Conservation (phyloP, 2,329 filamentous ascomycete species). For the Mycosphaerella arachidis region DNA sequence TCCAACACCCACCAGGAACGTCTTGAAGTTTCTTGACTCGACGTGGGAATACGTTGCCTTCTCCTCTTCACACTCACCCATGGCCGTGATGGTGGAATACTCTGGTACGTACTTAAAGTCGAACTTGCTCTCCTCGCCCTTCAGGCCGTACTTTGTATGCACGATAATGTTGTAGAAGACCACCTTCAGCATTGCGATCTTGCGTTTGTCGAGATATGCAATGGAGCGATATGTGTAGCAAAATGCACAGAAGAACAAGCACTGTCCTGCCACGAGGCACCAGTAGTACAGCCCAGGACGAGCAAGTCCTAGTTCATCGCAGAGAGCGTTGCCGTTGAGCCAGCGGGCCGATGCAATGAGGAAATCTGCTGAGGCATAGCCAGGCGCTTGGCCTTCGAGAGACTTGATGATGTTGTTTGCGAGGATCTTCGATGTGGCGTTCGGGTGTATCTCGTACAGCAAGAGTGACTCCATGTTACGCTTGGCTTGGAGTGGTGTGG, state of each 20-base stretch:
- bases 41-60: slow-evolving; percentile 37
- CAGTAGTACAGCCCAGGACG: slow-evolving; percentile 56
- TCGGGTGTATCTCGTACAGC: slow-evolving; percentile 62
- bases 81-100: slow-evolving; percentile 42
- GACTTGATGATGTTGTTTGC: slow-evolving; percentile 71
- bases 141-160: slow-evolving; percentile 61
- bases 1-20: slow-evolving; percentile 39
- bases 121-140: slow-evolving; percentile 57
- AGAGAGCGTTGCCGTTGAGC: slow-evolving; percentile 63
- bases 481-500: slow-evolving; percentile 52
- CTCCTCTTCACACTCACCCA: slow-evolving; percentile 41
- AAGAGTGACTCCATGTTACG: slow-evolving; percentile 65
- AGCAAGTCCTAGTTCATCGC: slow-evolving; percentile 56
- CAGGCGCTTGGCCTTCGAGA: slow-evolving; percentile 62
- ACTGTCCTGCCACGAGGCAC: slow-evolving; percentile 59
- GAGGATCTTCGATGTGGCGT: slow-evolving; percentile 57
- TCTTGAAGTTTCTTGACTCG: slow-evolving; percentile 47
- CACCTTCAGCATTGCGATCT: slow-evolving; percentile 49
- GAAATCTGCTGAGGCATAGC: slow-evolving; percentile 61
- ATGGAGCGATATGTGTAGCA: slow-evolving; percentile 51
- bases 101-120: slow-evolving; percentile 54
- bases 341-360: slow-evolving; percentile 64
- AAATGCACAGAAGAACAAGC: slow-evolving; percentile 58
- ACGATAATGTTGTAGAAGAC: slow-evolving; percentile 58
- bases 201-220: slow-evolving; percentile 46